A percentile compares a stretch with the other conserved stretches of the same genome.
Evolutionary conservation across 352 stramenopile genomes (phyloP).

Genomic region (Globisporangium lucens): DNA sequence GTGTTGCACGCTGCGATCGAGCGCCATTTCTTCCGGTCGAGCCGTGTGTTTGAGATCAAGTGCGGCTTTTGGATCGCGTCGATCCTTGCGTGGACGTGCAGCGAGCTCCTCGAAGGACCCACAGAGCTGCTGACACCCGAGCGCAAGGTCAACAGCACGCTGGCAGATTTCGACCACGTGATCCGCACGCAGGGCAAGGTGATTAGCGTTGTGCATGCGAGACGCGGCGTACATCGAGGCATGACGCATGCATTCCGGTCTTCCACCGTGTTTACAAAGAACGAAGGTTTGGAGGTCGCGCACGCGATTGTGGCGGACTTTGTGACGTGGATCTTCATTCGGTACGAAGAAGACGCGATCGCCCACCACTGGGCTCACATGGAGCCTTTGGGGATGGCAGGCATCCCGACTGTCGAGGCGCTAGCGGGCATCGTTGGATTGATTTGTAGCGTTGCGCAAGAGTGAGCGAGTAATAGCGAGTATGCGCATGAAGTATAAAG

Average conservation of each 20-base stretch:
- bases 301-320: background rate
- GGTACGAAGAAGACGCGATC: background rate
- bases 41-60: background rate
- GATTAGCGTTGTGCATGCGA: background rate
- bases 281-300: background rate
- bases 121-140: background rate
- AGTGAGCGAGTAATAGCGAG: background rate
- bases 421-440: background rate
- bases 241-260: background rate
- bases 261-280: background rate
- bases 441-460: background rate
- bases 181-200: background rate
- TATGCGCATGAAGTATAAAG: background rate
- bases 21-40: background rate
- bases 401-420: background rate
- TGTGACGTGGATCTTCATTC: background rate
- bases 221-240: background rate
- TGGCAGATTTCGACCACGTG: background rate
- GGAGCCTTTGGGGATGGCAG: background rate
- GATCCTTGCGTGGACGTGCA: background rate
- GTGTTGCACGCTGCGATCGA: background rate
- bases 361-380: background rate
- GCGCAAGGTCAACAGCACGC: background rate
- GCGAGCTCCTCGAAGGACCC: background rate
- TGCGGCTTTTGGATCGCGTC: background rate